Evolutionary conservation across 2,329 filamentous ascomycete genomes (phyloP).

Genomic region (Penicillium fuscoglaucum): DNA sequence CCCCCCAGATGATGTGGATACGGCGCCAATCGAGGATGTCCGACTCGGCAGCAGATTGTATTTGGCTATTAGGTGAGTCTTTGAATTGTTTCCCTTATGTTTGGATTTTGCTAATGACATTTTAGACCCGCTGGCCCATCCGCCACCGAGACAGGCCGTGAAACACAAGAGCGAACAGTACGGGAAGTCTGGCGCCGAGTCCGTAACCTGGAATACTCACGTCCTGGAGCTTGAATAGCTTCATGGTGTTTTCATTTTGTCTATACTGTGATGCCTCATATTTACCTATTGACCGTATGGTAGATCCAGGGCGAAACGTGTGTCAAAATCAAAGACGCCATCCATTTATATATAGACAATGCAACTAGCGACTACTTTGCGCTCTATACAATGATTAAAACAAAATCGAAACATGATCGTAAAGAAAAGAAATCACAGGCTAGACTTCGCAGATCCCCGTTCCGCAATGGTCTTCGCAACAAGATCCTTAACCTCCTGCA

Average conservation of each 20-base stretch:
- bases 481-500: constrained; percentile 58
- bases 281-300: not conserved
- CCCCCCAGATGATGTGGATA: constrained; percentile 60
- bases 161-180: constrained; percentile 69
- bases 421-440: constrained; percentile 22
- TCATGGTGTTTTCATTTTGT: constrained; percentile 2
- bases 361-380: constrained; percentile 26
- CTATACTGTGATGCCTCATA: not conserved
- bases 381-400: constrained; percentile 27
- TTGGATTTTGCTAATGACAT: not conserved
- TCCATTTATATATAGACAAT: constrained; percentile 21
- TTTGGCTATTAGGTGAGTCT: constrained; percentile 62
- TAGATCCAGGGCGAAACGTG: constrained; percentile 9
- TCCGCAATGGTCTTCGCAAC: constrained; percentile 52
- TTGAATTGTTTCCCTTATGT: not conserved
- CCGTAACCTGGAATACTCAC: constrained; percentile 62
- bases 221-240: constrained; percentile 57
- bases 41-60: constrained; percentile 68
- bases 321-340: constrained; percentile 16
- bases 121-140: constrained; percentile 64
- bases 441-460: constrained; percentile 28
- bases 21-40: constrained; percentile 59
- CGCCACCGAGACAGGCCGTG: constrained; percentile 60
- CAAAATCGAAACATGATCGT: constrained; percentile 5
- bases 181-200: constrained; percentile 73